Base-by-base conservation (phyloP, 1,284 basidiomycete species). In the Ceratorhiza oryzae-sativae region DNA sequence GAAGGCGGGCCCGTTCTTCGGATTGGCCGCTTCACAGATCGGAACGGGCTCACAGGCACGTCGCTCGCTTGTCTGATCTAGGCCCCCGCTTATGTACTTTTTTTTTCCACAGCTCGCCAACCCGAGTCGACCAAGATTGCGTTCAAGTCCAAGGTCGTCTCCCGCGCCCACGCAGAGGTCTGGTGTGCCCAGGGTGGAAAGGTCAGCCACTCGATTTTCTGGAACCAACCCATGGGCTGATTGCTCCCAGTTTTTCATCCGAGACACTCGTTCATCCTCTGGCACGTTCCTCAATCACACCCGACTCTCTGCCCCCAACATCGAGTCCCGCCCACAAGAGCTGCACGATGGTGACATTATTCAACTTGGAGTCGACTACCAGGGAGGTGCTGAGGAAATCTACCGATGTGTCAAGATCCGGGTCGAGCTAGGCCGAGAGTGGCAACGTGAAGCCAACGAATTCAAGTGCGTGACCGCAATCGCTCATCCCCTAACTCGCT, bases 251-350 rank as follows among this genome's bases (percentile, higher is more conserved):
- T 98, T 98, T 80, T 95, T 86, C 79, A 93, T 99, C 76, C 88
- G 88, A 72, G 97, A 99, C 79, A 97, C 96, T 10, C 93, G 94
- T 80, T 91, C 88, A 41, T 93, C 90, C 51, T 92, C 90, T 0
- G 97, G 97, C 45, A 99, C 97, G 0, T 99, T 99, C 80, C 84
- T 99, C 73, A 99, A 99, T 80, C 97, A 98, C 79, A 90, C 97
- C 73, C 84, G 97, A 25, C 85, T 99, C 10, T 91, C 90, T 41
- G 86, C 90, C 0, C 95, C 97, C 12, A 93, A 92, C 70, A 86
- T 88, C 13, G 94, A 97, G 78, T 91, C 89, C 1, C 84, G 88
- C 46, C 87, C 94, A 0, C 91, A 87, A 75, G 87, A 88, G 75
- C 85, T 99, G 77, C 93, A 92, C 80, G 97, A 98, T 75, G 97